Base-by-base conservation (phyloP, 352 stramenopile genomes). In the Globisporangium uncinulatum region DNA sequence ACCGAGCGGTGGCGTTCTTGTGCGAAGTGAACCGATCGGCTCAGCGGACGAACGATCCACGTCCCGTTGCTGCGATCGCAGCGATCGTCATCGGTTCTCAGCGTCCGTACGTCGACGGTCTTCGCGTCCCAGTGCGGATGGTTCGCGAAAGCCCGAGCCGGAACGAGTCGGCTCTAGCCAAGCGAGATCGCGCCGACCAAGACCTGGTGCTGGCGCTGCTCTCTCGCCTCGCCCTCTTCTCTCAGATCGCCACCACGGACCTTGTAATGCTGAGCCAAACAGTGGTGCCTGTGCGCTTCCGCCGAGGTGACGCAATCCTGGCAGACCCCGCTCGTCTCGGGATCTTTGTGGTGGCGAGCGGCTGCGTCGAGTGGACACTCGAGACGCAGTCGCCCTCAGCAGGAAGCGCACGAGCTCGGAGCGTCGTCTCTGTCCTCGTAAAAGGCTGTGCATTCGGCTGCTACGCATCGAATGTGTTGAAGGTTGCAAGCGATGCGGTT, bases 361-460 rank as follows among this genome's bases (percentile, higher is more conserved):
- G 49, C 19, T 10, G 42, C 3, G 49, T 54, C 49, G 13, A 24
- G 17, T 54, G 49, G 49, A 54, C 49, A n/a, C 49, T 54, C 31
- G 13, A 9, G 15, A 19, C 17, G 5, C 19, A 15, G 8, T 17
- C 29, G 11, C 49, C 5, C 8, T 5, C 17, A 2, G 6, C 9
- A n/a, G 13, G 32, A n/a, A 21, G 32, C 19, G 29, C 15, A 4
- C 31, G 21, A 54, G 1, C 49, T 42, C 34, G 19, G 4, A 24
- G 32, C 6, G 15, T 54, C 32, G 32, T 13, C 8, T 44, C 31
- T 7, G 36, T 39, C 4, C 17, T 54, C 10, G 20, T 9, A 7
- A 54, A 54, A 42, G 32, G 49, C 19, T 54, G 49, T 17, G 49
- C 32, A 5, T 45, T 54, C 29, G 49, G 49, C n/a, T 39, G 34